Evolutionary conservation across 176 grass and related monocot genomes (phyloP).

Genomic region (Neostapfia colusana): DNA sequence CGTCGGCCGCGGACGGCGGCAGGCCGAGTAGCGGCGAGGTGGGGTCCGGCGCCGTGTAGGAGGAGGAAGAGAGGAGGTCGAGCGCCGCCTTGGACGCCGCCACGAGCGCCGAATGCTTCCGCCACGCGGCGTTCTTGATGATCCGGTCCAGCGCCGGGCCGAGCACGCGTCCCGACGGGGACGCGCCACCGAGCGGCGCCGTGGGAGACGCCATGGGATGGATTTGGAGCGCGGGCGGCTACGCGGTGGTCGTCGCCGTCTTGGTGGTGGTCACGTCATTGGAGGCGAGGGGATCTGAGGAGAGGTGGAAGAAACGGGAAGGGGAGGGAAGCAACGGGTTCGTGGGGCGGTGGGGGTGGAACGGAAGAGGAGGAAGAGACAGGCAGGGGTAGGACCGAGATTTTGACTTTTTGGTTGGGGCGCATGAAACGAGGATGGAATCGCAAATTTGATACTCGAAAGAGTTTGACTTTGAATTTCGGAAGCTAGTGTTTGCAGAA

Average conservation of each 20-base stretch:
- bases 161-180: constrained; percentile 69
- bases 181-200: constrained; percentile 53
- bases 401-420: constrained; percentile 1
- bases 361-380: constrained; percentile 16
- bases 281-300: constrained; percentile 45
- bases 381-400: constrained; percentile 43
- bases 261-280: constrained; percentile 31
- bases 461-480: neutral
- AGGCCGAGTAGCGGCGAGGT: constrained; percentile 57
- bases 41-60: constrained; percentile 40
- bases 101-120: constrained; percentile 78
- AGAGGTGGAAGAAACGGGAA: constrained; percentile 41
- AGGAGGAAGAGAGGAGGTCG: constrained; percentile 62
- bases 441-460: neutral
- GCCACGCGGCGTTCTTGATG: constrained; percentile 90
- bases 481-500: neutral
- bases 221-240: neutral
- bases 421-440: constrained; percentile 5
- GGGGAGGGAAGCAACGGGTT: constrained; percentile 36
- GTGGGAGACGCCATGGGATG: constrained; percentile 41
- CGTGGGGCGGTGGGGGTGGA: constrained; percentile 39
- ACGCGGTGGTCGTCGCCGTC: constrained; percentile 24
- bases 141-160: constrained; percentile 91
- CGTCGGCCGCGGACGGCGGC: constrained; percentile 32
- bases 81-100: constrained; percentile 70